Evolutionary conservation across 139 green algal species (phyloP).

Genomic region (Picochlorum sp.): DNA sequence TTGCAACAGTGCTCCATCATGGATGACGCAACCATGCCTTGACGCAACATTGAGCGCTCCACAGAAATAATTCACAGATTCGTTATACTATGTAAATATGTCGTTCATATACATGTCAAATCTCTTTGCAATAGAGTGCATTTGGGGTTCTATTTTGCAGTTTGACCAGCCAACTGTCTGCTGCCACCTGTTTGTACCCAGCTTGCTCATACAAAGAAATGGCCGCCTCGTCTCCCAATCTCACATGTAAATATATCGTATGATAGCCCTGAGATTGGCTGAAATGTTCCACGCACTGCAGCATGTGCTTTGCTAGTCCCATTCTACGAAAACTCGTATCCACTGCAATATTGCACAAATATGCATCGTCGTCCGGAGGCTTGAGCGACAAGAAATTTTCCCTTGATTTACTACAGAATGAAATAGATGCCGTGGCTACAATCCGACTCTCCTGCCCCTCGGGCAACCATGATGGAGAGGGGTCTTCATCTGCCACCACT

Average conservation of each 20-base stretch:
- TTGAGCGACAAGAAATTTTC: slow-evolving; percentile 7
- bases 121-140: slow-evolving; percentile 2
- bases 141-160: slow-evolving; percentile 1
- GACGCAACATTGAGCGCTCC: too few species aligned
- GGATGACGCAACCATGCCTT: too few species aligned
- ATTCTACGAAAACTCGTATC: slow-evolving; percentile 7
- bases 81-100: too few species aligned
- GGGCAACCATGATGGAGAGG: background rate
- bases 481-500: background rate
- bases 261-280: background rate
- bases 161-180: slow-evolving; percentile 7
- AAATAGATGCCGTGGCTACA: slow-evolving; percentile 5
- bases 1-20: too few species aligned
- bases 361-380: slow-evolving; percentile 10
- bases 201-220: slow-evolving; percentile 3
- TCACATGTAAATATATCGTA: slow-evolving; percentile 9
- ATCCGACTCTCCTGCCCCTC: background rate
- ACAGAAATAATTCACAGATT: too few species aligned
- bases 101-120: too few species aligned
- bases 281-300: background rate
- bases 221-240: slow-evolving; percentile 4
- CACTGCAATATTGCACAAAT: slow-evolving; percentile 20
- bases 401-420: slow-evolving; percentile 4
- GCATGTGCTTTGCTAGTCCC: slow-evolving; percentile 10
- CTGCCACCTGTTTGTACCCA: slow-evolving; percentile 2